These are phyloP conservation scores for Lagenaria siceraria DNA, from an alignment of 306 rosid species.

Conservation along the genomic window DNA sequence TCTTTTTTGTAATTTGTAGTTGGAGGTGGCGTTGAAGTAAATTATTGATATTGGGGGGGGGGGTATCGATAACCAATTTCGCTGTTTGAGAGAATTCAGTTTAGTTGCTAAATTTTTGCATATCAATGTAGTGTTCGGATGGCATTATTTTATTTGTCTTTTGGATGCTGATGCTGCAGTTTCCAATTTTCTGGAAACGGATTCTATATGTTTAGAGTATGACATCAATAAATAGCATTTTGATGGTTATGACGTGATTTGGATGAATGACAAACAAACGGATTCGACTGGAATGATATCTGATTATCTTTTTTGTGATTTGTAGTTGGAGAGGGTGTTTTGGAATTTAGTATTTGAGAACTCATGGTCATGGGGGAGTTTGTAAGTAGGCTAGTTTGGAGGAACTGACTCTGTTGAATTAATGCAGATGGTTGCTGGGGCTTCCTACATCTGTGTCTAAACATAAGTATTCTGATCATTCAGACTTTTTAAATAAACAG, in stretches of 20 bases:
- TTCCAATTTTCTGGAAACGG: neutral
- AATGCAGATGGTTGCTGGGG: slow-evolving; percentile 68
- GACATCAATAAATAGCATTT: neutral
- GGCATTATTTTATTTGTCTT: too few relatives aligned
- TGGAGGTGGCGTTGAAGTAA: too few relatives aligned
- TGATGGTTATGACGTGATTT: neutral
- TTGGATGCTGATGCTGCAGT: neutral
- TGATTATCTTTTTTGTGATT: neutral
- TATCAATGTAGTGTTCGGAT: too few relatives aligned
- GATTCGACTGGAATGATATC: too few relatives aligned
- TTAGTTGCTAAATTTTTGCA: too few relatives aligned
- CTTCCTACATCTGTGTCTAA: slow-evolving; percentile 23
- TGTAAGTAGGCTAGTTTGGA: neutral
- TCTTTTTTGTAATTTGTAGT: too few relatives aligned
- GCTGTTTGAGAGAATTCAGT: too few relatives aligned
- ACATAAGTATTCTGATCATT: slow-evolving; percentile 18
- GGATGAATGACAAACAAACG: too few relatives aligned
- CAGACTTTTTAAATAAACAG: slow-evolving; percentile 21
- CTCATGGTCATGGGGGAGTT: neutral
- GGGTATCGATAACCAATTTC: too few relatives aligned
- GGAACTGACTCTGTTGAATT: neutral
- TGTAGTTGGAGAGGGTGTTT: neutral
- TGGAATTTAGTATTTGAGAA: neutral
- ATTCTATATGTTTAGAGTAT: neutral
- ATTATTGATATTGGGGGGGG: neutral